Base-by-base conservation (phyloP, 2,329 filamentous ascomycete species). In the Furcasterigmium sp. region DNA sequence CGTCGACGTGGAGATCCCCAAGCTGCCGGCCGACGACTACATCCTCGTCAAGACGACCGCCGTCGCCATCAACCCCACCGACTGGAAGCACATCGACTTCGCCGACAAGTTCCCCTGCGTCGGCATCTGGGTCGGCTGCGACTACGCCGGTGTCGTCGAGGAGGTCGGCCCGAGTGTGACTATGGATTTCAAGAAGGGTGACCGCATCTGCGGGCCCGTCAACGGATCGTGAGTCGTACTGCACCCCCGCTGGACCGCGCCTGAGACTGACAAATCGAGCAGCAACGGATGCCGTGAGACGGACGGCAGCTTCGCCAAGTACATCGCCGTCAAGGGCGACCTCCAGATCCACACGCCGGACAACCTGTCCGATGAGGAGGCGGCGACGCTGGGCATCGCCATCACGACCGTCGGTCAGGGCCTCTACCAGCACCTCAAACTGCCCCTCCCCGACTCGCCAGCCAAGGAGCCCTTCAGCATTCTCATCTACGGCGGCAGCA, bases 401-500 rank as follows among this genome's bases (percentile, higher is more conserved):
- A 55, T 55, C 10, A 74, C 70, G 1, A 65, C 70, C n/a, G 54
- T 53, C 68, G 69, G 60, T 41, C 70, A 75, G 57, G 65, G 61
- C 4, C 62, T 76, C 13, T 75, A 74, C 58, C 65, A 72, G 48
- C 52, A 55, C 17, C 63, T 76, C 2, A 44, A 58, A 36, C 60
- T 75, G 2, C 67, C 68, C 0, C 57, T 76, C 8, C 78, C 78
- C 4, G 60, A 50, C 30, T 23, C 54, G 8, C 61, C 69, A 6
- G 42, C 56, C 23, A 57, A 60, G n/a, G 58, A 64, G 9, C 54
- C 63, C 30, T 53, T 63, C 34, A 59, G 67, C 0, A 51, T 73
- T 25, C 50, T 73, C 18, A 69, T 72, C 46, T 70, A 73, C 42
- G 71, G 68, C 34, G 69, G 67, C 14, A 73, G 73, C 56, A 80